Percentiles rank a stretch among this genome's conserved stretches.
Evolutionary conservation across 495 filamentous ascomycete species (phyloP).

Genomic region (Penicillium antarcticum): DNA sequence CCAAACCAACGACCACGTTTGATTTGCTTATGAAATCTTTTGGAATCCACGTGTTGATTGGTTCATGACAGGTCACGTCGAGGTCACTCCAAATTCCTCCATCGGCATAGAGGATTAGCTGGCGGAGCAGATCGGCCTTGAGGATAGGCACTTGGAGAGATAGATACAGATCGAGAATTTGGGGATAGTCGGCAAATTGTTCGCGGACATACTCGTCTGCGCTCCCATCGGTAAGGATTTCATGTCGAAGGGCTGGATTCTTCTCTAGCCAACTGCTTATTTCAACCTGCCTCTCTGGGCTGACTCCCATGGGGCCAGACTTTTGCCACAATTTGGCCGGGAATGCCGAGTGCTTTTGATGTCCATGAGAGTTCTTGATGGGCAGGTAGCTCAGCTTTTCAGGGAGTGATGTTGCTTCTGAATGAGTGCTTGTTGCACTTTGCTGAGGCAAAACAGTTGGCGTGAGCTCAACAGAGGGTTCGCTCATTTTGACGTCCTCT

Average conservation of each 20-base stretch:
- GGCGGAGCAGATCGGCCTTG: constrained; percentile 40
- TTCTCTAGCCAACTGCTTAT: constrained; percentile 23
- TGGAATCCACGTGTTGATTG: constrained; percentile 39
- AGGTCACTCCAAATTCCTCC: constrained; percentile 48
- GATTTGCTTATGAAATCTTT: constrained; percentile 14
- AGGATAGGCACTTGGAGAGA: constrained; percentile 30
- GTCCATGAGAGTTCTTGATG: neutral
- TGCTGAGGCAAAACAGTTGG: neutral
- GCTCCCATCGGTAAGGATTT: constrained; percentile 33
- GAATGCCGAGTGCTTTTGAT: neutral
- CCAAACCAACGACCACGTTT: constrained; percentile 40
- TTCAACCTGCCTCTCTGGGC: constrained; percentile 3
- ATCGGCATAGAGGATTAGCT: constrained; percentile 35
- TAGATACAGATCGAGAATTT: constrained; percentile 22
- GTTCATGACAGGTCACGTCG: constrained; percentile 31
- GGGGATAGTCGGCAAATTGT: constrained; percentile 20
- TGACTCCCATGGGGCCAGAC: constrained; percentile 17
- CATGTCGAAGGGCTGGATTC: constrained; percentile 32
- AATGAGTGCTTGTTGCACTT: neutral
- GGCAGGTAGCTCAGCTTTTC: neutral
- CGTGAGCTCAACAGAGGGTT: neutral
- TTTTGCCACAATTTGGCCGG: constrained; percentile 35
- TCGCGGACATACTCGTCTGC: constrained; percentile 29
- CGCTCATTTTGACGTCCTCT: neutral
- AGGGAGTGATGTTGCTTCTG: neutral